Percentiles rank a stretch among this genome's conserved stretches.
phyloP scores from a whole-genome alignment of 805 yeast species.

The Zygotorulaspora chibaensis region DNA sequence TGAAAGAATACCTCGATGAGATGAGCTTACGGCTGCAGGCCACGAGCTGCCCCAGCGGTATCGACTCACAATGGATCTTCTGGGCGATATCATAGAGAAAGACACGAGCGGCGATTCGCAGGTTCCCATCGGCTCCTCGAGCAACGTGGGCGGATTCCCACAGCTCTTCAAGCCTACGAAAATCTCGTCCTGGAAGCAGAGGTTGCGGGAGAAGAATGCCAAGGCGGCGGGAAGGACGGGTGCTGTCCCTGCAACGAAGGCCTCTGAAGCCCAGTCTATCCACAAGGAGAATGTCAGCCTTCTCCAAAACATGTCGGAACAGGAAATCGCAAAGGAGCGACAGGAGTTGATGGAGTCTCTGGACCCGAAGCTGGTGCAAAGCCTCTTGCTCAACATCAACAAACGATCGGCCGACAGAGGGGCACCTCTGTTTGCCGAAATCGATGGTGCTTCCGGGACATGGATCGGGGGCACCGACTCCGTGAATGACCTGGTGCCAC shows the following conservation, averaged over 20 bases:
- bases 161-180: slow-evolving; percentile 34
- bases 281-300: slow-evolving; percentile 69
- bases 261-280: slow-evolving; percentile 66
- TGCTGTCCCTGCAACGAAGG: slow-evolving; percentile 17
- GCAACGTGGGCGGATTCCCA: slow-evolving; percentile 29
- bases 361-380: slow-evolving; percentile 63
- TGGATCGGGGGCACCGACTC: slow-evolving; percentile 35
- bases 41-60: no score
- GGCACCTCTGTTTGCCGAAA: slow-evolving; percentile 38
- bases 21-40: no score
- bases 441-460: slow-evolving; percentile 36
- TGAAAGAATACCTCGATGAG: no score
- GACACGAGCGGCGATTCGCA: slow-evolving; percentile 30
- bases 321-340: slow-evolving; percentile 59
- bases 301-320: slow-evolving; percentile 57
- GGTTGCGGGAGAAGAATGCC: slow-evolving; percentile 37
- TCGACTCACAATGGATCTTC: slow-evolving; percentile 51
- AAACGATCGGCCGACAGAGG: slow-evolving; percentile 42
- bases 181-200: slow-evolving; percentile 49
- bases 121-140: slow-evolving; percentile 3
- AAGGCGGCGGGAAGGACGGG: not conserved
- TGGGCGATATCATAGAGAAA: slow-evolving; percentile 71
- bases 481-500: slow-evolving; percentile 20
- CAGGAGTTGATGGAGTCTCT: slow-evolving; percentile 62
- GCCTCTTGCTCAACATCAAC: slow-evolving; percentile 54